A percentile compares a stretch with the other conserved stretches of the same genome.
phyloP scores from a whole-genome alignment of 768 basidiomycete species.

The Lactifluus pinguis region DNA sequence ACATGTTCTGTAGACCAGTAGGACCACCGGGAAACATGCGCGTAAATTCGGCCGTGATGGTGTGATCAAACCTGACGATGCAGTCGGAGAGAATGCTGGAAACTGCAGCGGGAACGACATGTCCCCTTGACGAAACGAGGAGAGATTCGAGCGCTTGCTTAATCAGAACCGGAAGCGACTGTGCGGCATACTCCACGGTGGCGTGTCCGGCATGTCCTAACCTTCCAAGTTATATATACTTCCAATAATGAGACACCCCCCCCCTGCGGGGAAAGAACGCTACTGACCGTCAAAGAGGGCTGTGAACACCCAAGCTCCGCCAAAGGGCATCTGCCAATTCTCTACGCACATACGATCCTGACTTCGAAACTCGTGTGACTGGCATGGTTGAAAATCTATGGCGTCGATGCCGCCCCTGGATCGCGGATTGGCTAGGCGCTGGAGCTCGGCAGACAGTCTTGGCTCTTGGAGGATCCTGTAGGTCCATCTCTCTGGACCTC shows the following conservation, averaged over 20 bases:
- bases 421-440: conserved; percentile 29
- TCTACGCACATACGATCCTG: conserved; percentile 37
- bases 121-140: conserved; percentile 22
- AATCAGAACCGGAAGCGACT: conserved; percentile 34
- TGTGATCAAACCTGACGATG: conserved; percentile 34
- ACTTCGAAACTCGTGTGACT: conserved; percentile 27
- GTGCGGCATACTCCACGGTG: conserved; percentile 37
- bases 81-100: conserved; percentile 33
- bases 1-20: conserved; percentile 30
- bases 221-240: not conserved
- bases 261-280: not conserved
- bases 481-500: conserved; percentile 44
- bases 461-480: conserved; percentile 40
- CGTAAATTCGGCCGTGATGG: conserved; percentile 36
- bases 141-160: conserved; percentile 31
- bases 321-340: conserved; percentile 31
- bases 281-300: conserved; percentile 40
- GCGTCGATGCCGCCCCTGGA: conserved; percentile 29
- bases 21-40: conserved; percentile 46
- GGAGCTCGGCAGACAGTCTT: conserved; percentile 32
- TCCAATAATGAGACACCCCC: not conserved
- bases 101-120: conserved; percentile 27
- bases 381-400: conserved; percentile 38
- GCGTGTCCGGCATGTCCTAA: conserved; percentile 42
- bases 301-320: conserved; percentile 36